Percentiles rank a stretch among this genome's conserved stretches.
Conservation (phyloP, 768 basidiomycete genomes). For the Ephemerocybe angulata region DNA sequence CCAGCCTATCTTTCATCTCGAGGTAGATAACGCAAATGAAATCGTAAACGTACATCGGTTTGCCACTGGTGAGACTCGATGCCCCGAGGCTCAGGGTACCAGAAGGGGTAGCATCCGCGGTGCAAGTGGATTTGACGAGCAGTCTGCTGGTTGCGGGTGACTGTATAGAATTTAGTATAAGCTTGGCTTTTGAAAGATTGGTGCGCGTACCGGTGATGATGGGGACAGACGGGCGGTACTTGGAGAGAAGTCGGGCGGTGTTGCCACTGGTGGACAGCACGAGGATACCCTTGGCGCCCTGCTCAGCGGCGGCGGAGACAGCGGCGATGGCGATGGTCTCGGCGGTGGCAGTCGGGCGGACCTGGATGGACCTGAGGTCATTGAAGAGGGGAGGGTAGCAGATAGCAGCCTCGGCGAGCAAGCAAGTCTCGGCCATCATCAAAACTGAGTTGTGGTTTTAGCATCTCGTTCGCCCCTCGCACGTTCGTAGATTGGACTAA, state of each 20-base stretch:
- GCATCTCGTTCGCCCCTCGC: neutral
- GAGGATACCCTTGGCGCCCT: slow-evolving; percentile 90
- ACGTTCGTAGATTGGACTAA: slow-evolving; percentile 35
- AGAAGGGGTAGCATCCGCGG: slow-evolving; percentile 95
- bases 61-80: slow-evolving; percentile 92
- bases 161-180: slow-evolving; percentile 34
- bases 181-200: neutral
- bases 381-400: slow-evolving; percentile 94
- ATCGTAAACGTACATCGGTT: slow-evolving; percentile 88
- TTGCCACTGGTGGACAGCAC: slow-evolving; percentile 96
- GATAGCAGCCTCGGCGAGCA: slow-evolving; percentile 92
- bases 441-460: slow-evolving; percentile 51
- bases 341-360: slow-evolving; percentile 86
- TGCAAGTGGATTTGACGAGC: slow-evolving; percentile 95
- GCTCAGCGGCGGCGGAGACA: slow-evolving; percentile 92
- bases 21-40: no score
- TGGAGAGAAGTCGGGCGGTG: slow-evolving; percentile 92
- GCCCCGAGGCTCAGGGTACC: slow-evolving; percentile 93
- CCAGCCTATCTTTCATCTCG: neutral
- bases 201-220: slow-evolving; percentile 72
- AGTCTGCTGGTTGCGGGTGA: slow-evolving; percentile 94
- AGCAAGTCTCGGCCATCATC: slow-evolving; percentile 99
- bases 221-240: slow-evolving; percentile 90
- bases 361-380: slow-evolving; percentile 73
- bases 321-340: slow-evolving; percentile 97